These are phyloP conservation scores for Pinus albicaulis DNA, from an alignment of 75 land plant species.

Conservation along the genomic window DNA sequence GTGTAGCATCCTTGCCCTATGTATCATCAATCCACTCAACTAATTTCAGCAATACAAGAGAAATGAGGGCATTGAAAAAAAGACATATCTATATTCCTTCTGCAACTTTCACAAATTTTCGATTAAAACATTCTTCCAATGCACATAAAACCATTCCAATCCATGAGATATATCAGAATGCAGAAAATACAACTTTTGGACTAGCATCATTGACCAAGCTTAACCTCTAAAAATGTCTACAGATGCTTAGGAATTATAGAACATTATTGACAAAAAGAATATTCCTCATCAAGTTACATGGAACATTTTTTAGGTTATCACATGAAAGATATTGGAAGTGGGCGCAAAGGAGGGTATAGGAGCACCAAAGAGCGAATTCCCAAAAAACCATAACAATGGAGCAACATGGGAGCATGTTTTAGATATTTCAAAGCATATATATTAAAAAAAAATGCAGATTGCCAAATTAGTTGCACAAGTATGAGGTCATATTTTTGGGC, in stretches of 20 bases:
- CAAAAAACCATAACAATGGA: too few relatives aligned
- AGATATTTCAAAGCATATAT: too few relatives aligned
- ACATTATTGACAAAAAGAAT: not conserved
- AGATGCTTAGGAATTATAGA: not conserved
- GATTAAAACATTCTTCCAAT: too few relatives aligned
- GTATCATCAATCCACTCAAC: not conserved
- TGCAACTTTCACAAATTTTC: too few relatives aligned
- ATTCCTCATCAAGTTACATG: not conserved
- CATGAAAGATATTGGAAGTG: too few relatives aligned
- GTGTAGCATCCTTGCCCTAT: slow-evolving; percentile 54
- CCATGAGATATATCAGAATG: not conserved
- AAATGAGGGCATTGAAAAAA: not conserved
- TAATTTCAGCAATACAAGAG: too few relatives aligned
- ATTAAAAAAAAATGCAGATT: too few relatives aligned
- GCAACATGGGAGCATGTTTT: too few relatives aligned
- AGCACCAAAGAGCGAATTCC: too few relatives aligned
- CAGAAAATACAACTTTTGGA: not conserved
- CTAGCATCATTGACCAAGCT: not conserved
- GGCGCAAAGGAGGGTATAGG: too few relatives aligned
- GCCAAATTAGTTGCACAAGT: too few relatives aligned
- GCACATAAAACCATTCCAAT: not conserved
- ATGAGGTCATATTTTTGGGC: too few relatives aligned
- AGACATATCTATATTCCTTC: not conserved
- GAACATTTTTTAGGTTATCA: not conserved
- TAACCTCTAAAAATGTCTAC: not conserved